Evolutionary conservation across 148 eudicot genomes (phyloP).

Genomic region (Rhododendron williamsianum): DNA sequence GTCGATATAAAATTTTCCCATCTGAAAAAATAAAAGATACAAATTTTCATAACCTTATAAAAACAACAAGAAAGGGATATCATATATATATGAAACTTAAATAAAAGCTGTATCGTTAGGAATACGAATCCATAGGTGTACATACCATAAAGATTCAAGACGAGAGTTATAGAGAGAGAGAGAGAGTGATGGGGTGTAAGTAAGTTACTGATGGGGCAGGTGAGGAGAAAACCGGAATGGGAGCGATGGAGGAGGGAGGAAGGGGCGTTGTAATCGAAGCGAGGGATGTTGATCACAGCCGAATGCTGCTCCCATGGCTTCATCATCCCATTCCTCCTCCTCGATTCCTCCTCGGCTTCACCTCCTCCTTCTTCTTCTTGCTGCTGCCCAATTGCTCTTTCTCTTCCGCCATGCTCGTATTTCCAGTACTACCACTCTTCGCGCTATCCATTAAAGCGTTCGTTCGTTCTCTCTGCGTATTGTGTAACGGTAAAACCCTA

Average conservation of each 20-base stretch:
- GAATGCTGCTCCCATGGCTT: slow-evolving; percentile 4
- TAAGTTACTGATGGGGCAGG: slow-evolving; percentile 61
- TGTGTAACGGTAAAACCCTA: neutral
- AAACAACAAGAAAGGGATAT: neutral
- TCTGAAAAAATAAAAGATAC: neutral
- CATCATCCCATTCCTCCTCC: neutral
- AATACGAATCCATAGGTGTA: neutral
- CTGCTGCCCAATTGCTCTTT: neutral
- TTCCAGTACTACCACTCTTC: neutral
- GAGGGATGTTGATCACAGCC: neutral
- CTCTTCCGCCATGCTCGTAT: neutral
- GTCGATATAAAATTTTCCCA: neutral
- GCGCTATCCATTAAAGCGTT: neutral
- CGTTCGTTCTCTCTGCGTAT: neutral
- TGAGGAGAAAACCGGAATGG: slow-evolving; percentile 62
- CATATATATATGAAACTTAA: neutral
- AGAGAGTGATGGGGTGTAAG: too few species aligned
- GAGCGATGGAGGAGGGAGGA: slow-evolving; percentile 59
- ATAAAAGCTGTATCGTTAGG: neutral
- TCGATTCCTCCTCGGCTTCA: neutral
- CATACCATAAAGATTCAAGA: too few species aligned
- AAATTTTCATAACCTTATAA: neutral
- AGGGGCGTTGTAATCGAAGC: slow-evolving; percentile 62
- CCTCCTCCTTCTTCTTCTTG: neutral
- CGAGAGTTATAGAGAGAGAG: too few species aligned